Evolutionary conservation across 2,329 filamentous ascomycete genomes (phyloP).

Genomic region (Curvularia hawaiiensis): DNA sequence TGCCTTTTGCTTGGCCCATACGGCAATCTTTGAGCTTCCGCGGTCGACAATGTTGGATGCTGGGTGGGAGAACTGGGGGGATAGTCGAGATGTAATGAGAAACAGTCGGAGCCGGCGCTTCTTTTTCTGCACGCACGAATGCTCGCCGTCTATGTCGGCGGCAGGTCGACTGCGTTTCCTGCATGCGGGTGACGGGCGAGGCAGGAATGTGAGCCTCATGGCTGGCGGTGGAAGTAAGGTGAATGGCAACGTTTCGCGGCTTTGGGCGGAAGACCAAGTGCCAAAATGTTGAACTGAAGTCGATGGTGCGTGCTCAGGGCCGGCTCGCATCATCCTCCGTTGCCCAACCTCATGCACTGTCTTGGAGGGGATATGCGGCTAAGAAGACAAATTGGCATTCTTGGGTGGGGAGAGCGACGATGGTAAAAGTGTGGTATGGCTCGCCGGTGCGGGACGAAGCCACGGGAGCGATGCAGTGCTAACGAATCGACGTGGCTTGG

Average conservation of each 20-base stretch:
- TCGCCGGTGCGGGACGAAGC: slow-evolving; percentile 22
- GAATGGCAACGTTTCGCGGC: slow-evolving; percentile 42
- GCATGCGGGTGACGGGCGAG: slow-evolving; percentile 25
- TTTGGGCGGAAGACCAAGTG: slow-evolving; percentile 15
- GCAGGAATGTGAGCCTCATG: slow-evolving; percentile 45
- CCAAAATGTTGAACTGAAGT: slow-evolving; percentile 12
- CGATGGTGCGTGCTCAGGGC: slow-evolving; percentile 19
- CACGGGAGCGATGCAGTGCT: slow-evolving; percentile 18
- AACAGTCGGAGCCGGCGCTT: slow-evolving; percentile 67
- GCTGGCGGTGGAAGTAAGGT: slow-evolving; percentile 29
- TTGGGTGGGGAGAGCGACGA: slow-evolving; percentile 23
- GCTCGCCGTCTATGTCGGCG: slow-evolving; percentile 62
- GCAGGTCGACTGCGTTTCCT: slow-evolving; percentile 59
- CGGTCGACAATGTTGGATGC: slow-evolving; percentile 72
- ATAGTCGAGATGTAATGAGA: slow-evolving; percentile 73
- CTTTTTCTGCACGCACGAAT: slow-evolving; percentile 62
- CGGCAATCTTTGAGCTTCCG: slow-evolving; percentile 56
- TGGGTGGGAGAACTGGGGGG: slow-evolving; percentile 70
- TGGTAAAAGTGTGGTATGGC: slow-evolving; percentile 6
- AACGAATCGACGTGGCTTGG: slow-evolving; percentile 10
- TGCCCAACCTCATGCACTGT: slow-evolving; percentile 37
- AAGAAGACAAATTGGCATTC: slow-evolving; percentile 35
- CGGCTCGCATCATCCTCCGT: slow-evolving; percentile 38
- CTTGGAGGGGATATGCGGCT: slow-evolving; percentile 19
- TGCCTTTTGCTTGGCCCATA: slow-evolving; percentile 55